Percentiles rank a stretch among this genome's conserved stretches.
These are phyloP conservation scores for Tilletia caries DNA, from an alignment of 1,284 basidiomycete species.

Conservation along the genomic window DNA sequence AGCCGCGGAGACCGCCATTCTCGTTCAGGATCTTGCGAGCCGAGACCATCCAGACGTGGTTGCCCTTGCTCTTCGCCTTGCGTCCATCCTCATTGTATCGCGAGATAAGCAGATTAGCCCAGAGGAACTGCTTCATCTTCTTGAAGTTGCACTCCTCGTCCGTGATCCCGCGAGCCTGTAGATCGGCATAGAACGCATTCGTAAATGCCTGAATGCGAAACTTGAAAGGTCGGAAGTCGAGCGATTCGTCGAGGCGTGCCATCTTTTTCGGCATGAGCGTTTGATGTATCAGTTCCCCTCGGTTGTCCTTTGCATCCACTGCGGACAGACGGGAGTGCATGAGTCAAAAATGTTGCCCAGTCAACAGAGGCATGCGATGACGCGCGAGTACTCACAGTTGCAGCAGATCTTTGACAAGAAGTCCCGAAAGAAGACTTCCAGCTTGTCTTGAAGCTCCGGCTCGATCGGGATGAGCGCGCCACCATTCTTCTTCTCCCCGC, in stretches of 20 bases:
- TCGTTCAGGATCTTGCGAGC: constrained; percentile 76
- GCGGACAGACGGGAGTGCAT: too few species aligned
- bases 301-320: constrained; percentile 89
- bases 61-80: constrained; percentile 98
- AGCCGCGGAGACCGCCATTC: constrained; percentile 52
- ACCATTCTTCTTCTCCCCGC: constrained; percentile 10
- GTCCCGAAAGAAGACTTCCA: constrained; percentile 86
- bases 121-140: constrained; percentile 85
- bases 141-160: constrained; percentile 61
- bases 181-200: constrained; percentile 89
- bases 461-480: constrained; percentile 18
- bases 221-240: constrained; percentile 97
- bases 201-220: constrained; percentile 99
- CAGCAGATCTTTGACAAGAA: constrained; percentile 83
- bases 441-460: constrained; percentile 70
- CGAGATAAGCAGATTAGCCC: constrained; percentile 85
- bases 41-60: constrained; percentile 99
- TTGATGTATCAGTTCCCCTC: constrained; percentile 96
- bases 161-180: constrained; percentile 58
- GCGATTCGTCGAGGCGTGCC: constrained; percentile 64
- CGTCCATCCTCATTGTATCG: constrained; percentile 97
- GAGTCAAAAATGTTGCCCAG: too few species aligned
- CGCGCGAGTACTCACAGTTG: constrained; percentile 61
- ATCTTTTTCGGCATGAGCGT: constrained; percentile 78
- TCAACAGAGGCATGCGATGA: too few species aligned